Base-by-base conservation (phyloP, 257 asterid species). In the Prunella vulgaris region DNA sequence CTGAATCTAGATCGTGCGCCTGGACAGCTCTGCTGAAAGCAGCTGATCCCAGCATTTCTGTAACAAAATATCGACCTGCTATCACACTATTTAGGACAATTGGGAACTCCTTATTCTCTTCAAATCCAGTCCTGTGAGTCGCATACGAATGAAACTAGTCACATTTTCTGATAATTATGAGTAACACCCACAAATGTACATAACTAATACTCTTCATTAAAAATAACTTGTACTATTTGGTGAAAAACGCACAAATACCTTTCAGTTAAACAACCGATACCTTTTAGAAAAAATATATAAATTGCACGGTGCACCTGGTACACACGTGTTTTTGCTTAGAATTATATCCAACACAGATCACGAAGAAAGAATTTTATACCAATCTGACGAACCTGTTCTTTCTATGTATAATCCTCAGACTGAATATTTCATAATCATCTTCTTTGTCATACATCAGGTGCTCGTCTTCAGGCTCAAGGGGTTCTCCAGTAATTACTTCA, bases 21-120 rank as follows among this genome's bases (percentile, higher is more conserved):
- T 81, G 98, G 69, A 87, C 83, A 30, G 89, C 98, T 82, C 92
- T 82, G 81, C 97, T 92, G 86, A 92, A 92, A 66, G 95, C 96
- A 10, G 96, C 96, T 46, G 96, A 92, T 74, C 98, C 98, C 0
- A 92, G 85, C 70, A 85, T 83, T 48, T 92, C 96, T 1, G 86
- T 82, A 44, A 92, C 84, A 49, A 73, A 81, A 66, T 92, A 92
- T 78, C 95, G 79, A 28, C 95, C 85, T 0, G 90, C 98, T 22
- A 92, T 84, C 33, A 87, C 79, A 73, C 83, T 85, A 68, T 85
- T 87, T 60, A 89, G 74, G 60, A 92, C 84, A 49, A 92, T 83
- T 10, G 92, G 98, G 42, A 92, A 78, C 69, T 92, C 98, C 83
- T 86, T 89, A 76, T 82, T 79, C 80, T 87, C 98, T 78, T 92